Evolutionary conservation across 805 yeast species (phyloP).

Genomic region (Komagataella phaffii): DNA sequence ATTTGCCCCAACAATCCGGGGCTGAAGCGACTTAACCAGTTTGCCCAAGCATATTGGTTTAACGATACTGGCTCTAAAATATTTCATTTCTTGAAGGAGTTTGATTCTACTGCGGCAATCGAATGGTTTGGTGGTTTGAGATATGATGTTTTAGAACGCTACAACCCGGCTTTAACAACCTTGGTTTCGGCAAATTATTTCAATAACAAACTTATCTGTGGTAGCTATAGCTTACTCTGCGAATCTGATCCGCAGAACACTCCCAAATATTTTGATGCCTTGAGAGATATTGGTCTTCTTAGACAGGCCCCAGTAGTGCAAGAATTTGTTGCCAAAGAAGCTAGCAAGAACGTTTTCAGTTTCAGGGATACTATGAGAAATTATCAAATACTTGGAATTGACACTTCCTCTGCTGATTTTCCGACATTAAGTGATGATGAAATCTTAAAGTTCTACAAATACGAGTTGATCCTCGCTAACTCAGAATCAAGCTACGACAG

Average conservation of each 20-base stretch:
- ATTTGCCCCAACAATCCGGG: background rate
- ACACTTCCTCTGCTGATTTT: conserved; percentile 10
- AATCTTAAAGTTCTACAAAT: conserved; percentile 15
- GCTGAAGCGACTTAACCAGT: background rate
- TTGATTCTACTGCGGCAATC: conserved; percentile 10
- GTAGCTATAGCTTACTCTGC: conserved; percentile 28
- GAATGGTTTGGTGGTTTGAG: background rate
- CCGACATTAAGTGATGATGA: conserved; percentile 12
- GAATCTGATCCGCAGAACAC: conserved; percentile 27
- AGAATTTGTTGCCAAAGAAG: conserved; percentile 27
- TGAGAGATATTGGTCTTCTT: conserved; percentile 33
- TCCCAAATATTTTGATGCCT: conserved; percentile 46
- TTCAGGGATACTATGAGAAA: conserved; percentile 24
- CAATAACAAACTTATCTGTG: conserved; percentile 31
- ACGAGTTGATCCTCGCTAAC: conserved; percentile 8
- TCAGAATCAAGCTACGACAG: conserved; percentile 11
- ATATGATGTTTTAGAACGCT: conserved; percentile 1
- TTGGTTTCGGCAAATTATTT: conserved; percentile 37
- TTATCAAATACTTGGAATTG: conserved; percentile 15
- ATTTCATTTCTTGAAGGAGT: conserved; percentile 21
- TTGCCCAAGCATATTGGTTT: conserved; percentile 1
- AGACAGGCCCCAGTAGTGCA: conserved; percentile 33
- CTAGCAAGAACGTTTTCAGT: conserved; percentile 40
- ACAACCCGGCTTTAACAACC: conserved; percentile 18
- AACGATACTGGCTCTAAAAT: conserved; percentile 8